These are phyloP conservation scores for Aspergillus pseudoglaucus DNA, from an alignment of 2,329 filamentous ascomycete species.

Conservation along the genomic window DNA sequence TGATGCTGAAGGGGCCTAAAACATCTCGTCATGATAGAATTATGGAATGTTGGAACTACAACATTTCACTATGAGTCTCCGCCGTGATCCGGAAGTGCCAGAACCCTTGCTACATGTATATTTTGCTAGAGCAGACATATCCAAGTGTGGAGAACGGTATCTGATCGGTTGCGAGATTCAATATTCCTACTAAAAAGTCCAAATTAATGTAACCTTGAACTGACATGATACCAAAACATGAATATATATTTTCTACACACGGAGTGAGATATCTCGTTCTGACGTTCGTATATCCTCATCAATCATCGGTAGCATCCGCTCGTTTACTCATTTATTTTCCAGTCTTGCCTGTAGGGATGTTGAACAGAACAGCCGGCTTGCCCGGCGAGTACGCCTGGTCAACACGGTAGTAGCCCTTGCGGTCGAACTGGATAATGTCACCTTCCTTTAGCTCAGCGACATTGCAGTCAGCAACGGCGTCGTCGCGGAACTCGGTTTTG, in stretches of 20 bases:
- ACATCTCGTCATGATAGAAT: background rate
- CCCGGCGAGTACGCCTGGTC: slow-evolving; percentile 59
- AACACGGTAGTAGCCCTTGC: slow-evolving; percentile 85
- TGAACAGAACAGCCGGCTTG: slow-evolving; percentile 58
- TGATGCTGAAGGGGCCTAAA: background rate
- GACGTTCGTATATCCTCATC: slow-evolving; percentile 1
- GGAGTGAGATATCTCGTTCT: too few relatives aligned
- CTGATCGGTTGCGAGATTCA: too few relatives aligned
- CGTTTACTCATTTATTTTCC: slow-evolving; percentile 20
- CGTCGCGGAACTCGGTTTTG: slow-evolving; percentile 65
- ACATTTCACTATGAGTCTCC: too few relatives aligned
- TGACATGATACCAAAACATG: background rate
- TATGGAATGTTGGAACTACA: too few relatives aligned
- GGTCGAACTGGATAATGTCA: slow-evolving; percentile 92
- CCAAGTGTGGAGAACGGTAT: too few relatives aligned
- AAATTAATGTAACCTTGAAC: background rate
- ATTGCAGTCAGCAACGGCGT: slow-evolving; percentile 74
- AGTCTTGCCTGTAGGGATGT: slow-evolving; percentile 61
- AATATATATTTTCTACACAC: too few relatives aligned
- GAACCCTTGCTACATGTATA: too few relatives aligned
- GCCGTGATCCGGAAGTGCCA: too few relatives aligned
- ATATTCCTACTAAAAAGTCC: too few relatives aligned
- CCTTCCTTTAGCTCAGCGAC: slow-evolving; percentile 71
- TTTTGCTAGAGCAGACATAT: too few relatives aligned
- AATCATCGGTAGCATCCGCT: background rate